Evolutionary conservation across 2,329 filamentous ascomycete species (phyloP).

Genomic region (Exophiala oligosperma): DNA sequence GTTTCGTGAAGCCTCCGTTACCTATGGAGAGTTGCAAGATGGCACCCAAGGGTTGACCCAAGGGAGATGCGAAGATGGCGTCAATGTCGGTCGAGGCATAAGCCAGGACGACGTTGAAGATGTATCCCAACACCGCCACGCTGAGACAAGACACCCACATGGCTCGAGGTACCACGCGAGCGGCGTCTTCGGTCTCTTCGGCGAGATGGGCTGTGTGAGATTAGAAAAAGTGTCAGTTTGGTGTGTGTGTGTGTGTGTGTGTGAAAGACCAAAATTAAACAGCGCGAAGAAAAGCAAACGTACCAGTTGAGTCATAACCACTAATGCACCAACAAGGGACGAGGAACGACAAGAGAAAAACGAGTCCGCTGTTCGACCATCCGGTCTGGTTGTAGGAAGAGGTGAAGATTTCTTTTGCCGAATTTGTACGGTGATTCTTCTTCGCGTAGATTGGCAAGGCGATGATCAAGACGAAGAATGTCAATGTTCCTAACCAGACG

Average conservation of each 20-base stretch:
- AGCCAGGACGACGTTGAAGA: constrained; percentile 6
- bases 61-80: not conserved
- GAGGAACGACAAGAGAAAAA: constrained; percentile 4
- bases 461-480: constrained; percentile 9
- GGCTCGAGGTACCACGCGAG: constrained; percentile 3
- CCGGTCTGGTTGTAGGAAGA: constrained; percentile 5
- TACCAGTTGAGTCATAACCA: constrained; percentile 3
- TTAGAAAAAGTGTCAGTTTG: not conserved
- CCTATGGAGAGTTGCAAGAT: not conserved
- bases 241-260: no score
- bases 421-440: not conserved
- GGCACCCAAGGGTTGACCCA: constrained; percentile 2
- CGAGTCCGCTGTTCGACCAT: not conserved
- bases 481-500: constrained; percentile 3
- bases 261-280: no score
- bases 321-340: constrained; percentile 5
- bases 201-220: not conserved
- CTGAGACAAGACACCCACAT: constrained; percentile 5
- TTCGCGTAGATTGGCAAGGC: constrained; percentile 1
- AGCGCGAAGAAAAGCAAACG: not conserved
- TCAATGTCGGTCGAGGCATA: constrained; percentile 4
- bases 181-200: constrained; percentile 4
- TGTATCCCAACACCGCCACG: constrained; percentile 3
- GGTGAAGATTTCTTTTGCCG: constrained; percentile 4
- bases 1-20: not conserved